phyloP scores from a whole-genome alignment of 768 basidiomycete genomes.

The Lactarius vividus region DNA sequence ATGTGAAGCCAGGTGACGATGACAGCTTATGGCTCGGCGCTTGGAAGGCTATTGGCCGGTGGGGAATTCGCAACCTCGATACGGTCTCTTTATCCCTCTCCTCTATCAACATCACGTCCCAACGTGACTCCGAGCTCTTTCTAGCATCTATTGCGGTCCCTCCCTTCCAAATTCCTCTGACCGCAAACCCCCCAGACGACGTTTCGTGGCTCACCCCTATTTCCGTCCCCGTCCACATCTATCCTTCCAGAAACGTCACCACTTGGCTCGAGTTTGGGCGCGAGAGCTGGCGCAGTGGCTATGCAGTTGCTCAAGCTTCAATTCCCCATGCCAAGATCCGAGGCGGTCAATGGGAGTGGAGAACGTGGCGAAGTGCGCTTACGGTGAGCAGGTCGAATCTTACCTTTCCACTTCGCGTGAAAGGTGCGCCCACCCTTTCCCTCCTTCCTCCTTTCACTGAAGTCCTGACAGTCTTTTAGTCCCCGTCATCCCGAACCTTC shows the following conservation, averaged over 20 bases:
- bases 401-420: conserved; percentile 40
- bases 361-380: no score
- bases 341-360: no score
- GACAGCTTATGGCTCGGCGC: conserved; percentile 46
- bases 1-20: conserved; percentile 46
- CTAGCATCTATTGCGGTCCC: conserved; percentile 48
- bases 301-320: no score
- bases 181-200: conserved; percentile 19
- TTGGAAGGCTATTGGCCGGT: conserved; percentile 68
- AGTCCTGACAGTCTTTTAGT: conserved; percentile 41
- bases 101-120: conserved; percentile 48
- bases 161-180: conserved; percentile 52
- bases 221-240: no score
- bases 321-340: no score
- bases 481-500: conserved; percentile 62
- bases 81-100: conserved; percentile 55
- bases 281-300: no score
- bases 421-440: conserved; percentile 42
- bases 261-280: no score
- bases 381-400: not conserved
- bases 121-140: conserved; percentile 38
- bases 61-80: conserved; percentile 58
- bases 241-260: no score
- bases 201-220: conserved; percentile 19
- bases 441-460: conserved; percentile 9